Percentiles rank a stretch among this genome's conserved stretches.
phyloP scores from a whole-genome alignment of 768 basidiomycete genomes.

The Mycena albidolilacea region DNA sequence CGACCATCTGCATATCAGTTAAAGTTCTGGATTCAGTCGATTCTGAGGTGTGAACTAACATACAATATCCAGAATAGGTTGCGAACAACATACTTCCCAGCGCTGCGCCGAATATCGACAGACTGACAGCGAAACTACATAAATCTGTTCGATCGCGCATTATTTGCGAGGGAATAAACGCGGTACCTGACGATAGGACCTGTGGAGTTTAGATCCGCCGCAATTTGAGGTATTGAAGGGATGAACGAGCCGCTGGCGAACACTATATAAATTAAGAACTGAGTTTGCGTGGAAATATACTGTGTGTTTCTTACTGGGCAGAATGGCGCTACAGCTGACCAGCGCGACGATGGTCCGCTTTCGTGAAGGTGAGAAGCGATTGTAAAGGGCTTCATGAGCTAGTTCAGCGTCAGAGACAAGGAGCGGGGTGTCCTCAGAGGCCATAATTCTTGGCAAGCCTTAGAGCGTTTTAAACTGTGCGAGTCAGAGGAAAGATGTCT shows the following conservation, averaged over 20 bases:
- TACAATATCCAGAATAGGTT: slow-evolving; percentile 64
- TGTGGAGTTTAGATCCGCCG: slow-evolving; percentile 61
- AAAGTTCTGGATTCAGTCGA: not conserved
- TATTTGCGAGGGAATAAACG: not conserved
- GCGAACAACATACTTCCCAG: slow-evolving; percentile 67
- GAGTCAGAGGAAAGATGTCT: no score
- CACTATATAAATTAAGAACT: slow-evolving; percentile 48
- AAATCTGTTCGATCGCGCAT: not conserved
- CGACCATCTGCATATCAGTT: slow-evolving; percentile 61
- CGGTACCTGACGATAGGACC: slow-evolving; percentile 59
- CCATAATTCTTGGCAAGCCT: slow-evolving; percentile 6
- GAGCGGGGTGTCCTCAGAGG: slow-evolving; percentile 37
- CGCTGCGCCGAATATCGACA: slow-evolving; percentile 61
- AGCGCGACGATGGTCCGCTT: slow-evolving; percentile 66
- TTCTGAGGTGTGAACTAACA: slow-evolving; percentile 27
- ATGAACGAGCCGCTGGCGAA: slow-evolving; percentile 65
- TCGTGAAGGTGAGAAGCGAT: slow-evolving; percentile 58
- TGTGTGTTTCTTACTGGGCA: slow-evolving; percentile 61
- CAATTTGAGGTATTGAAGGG: slow-evolving; percentile 69
- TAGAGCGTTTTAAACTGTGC: no score
- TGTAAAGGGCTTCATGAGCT: slow-evolving; percentile 53
- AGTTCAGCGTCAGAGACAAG: slow-evolving; percentile 34
- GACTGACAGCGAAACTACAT: slow-evolving; percentile 62
- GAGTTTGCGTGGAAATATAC: not conserved
- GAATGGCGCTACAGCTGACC: slow-evolving; percentile 65